Percentiles rank a stretch among this genome's conserved stretches.
Conservation (phyloP, 2,329 filamentous ascomycete genomes). For the Kalmusia sp. region DNA sequence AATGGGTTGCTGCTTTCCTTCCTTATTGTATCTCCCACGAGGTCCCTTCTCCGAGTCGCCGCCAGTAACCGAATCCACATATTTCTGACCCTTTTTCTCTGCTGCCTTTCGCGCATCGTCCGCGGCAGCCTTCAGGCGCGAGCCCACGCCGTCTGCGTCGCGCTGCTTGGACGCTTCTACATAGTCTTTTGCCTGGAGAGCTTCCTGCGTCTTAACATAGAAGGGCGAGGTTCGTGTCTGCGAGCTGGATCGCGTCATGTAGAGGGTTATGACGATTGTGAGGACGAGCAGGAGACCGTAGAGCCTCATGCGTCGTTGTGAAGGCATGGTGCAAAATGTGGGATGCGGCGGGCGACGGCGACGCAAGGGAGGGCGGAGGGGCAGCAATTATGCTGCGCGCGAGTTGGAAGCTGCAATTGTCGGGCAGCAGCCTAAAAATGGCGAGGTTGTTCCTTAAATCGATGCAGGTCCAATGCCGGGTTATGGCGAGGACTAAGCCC, state of each 20-base stretch:
- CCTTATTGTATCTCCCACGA: constrained; percentile 57
- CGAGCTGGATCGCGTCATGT: constrained; percentile 71
- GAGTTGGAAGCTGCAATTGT: neutral
- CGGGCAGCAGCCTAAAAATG: neutral
- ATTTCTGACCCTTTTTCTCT: constrained; percentile 68
- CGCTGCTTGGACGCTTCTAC: constrained; percentile 52
- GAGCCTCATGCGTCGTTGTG: constrained; percentile 69
- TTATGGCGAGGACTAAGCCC: neutral
- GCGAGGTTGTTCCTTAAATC: neutral
- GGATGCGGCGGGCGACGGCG: constrained; percentile 8
- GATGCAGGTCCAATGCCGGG: neutral
- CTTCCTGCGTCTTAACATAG: constrained; percentile 65
- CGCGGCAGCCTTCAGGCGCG: constrained; percentile 72
- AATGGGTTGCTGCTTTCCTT: constrained; percentile 43
- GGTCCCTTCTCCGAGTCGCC: constrained; percentile 56
- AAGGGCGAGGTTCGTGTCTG: constrained; percentile 61
- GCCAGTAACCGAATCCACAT: constrained; percentile 42
- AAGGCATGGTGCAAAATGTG: constrained; percentile 38
- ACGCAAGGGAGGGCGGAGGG: constrained; percentile 7
- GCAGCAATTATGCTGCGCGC: constrained; percentile 8
- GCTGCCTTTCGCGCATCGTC: constrained; percentile 72
- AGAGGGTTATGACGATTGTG: constrained; percentile 71
- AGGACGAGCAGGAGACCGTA: constrained; percentile 70
- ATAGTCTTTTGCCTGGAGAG: constrained; percentile 49
- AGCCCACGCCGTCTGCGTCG: constrained; percentile 62